phyloP scores from a whole-genome alignment of 352 stramenopile species.

The Phytopythium montanum region DNA sequence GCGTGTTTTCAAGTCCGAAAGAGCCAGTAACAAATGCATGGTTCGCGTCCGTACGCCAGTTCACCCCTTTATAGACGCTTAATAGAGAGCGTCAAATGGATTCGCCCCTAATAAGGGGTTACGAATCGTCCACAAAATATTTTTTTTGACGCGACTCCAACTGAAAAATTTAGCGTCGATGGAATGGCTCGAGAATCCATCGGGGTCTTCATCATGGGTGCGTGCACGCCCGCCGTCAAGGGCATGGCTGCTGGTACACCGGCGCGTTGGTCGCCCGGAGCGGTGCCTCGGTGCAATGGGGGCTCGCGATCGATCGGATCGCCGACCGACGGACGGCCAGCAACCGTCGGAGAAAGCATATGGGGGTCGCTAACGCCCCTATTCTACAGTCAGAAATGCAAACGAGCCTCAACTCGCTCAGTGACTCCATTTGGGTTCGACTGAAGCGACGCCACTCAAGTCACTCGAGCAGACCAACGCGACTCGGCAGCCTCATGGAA shows the following conservation, averaged over 20 bases:
- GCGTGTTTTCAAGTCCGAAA: slow-evolving; percentile 2
- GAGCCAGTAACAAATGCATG: slow-evolving; percentile 1
- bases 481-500: too few species aligned
- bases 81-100: not conserved
- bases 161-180: not conserved
- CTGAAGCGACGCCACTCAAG: too few species aligned
- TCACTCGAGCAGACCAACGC: too few species aligned
- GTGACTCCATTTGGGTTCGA: too few species aligned
- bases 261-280: too few species aligned
- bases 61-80: not conserved
- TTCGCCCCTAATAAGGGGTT: not conserved
- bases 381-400: not conserved
- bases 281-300: too few species aligned
- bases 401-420: not conserved
- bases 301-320: too few species aligned
- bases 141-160: not conserved
- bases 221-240: too few species aligned
- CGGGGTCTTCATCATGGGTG: not conserved
- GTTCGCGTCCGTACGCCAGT: not conserved
- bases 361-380: not conserved
- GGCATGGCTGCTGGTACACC: too few species aligned
- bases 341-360: not conserved
- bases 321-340: not conserved
- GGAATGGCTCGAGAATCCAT: not conserved
- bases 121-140: not conserved